Evolutionary conservation across 2,329 filamentous ascomycete genomes (phyloP).

Genomic region (Botrytis deweyae): DNA sequence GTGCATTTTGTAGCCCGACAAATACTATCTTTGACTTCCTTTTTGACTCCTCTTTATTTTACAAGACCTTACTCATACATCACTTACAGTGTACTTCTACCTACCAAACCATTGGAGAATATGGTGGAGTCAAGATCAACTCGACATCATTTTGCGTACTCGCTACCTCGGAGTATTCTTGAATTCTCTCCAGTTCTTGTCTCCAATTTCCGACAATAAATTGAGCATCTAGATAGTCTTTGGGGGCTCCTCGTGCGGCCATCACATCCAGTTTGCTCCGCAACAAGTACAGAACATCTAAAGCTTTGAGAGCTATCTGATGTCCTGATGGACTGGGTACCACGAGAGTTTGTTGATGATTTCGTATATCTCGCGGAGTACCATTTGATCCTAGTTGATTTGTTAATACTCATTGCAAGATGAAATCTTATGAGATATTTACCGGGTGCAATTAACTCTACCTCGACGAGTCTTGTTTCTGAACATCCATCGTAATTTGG

Average conservation of each 20-base stretch:
- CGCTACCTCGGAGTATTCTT: not conserved
- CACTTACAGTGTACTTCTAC: not conserved
- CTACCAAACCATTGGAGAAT: not conserved
- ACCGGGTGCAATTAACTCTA: constrained; percentile 14
- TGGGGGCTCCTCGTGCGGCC: constrained; percentile 12
- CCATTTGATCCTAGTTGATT: constrained; percentile 5
- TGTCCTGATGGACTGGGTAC: not conserved
- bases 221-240: constrained; percentile 12
- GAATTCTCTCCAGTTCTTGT: not conserved
- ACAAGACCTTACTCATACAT: no score
- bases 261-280: constrained; percentile 14
- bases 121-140: constrained; percentile 6
- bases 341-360: constrained; percentile 13
- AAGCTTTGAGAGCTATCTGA: not conserved
- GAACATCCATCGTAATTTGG: constrained; percentile 6
- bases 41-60: not conserved
- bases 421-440: not conserved
- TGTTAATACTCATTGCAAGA: not conserved
- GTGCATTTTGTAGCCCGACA: not conserved
- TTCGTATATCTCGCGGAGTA: constrained; percentile 13
- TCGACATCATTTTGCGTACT: not conserved
- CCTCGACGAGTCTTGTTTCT: constrained; percentile 8
- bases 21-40: not conserved
- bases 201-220: constrained; percentile 8
- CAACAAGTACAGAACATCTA: constrained; percentile 12